Evolutionary conservation across 495 filamentous ascomycete species (phyloP), one percentile per base, ranked within the genome.

Genomic region (Endocarpon pusillum): DNA sequence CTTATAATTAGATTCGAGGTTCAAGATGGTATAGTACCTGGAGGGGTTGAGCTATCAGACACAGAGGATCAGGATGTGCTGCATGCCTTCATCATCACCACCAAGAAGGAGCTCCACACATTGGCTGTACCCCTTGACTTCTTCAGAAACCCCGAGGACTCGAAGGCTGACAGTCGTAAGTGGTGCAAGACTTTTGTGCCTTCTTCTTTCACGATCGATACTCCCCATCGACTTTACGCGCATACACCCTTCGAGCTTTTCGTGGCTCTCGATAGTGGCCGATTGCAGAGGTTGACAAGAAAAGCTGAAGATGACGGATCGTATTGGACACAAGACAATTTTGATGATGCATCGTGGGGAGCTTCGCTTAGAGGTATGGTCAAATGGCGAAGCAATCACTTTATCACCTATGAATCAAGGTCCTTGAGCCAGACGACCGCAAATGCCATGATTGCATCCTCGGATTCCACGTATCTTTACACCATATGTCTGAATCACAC

Each of bases 401-500:
- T 68, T 2, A 57, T 85, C 22, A 65, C 64, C 36, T 74, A 73
- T 53, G 65, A 71, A 32, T 71, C 74, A 47, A 53, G 65, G 33
- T 74, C 66, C 34, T 61, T 89, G 44, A 78, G 86, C 41, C 42
- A 67, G 34, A 75, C 65, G 29, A 59, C 69, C 11, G 67, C 72
- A 16, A 70, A 67, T 20, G 72, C 78, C 15, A 71, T 83, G 35
- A 59, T 64, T 24, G 60, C 65, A 21, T 73, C 76, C 27, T 69
- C 75, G 16, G 69, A 75, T 42, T 64, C 68, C 15, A 73, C 68
- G 1, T 64, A 85, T 45, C 64, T 91, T 1, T 89, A 91, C 45
- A 83, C 83, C 0, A 70, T 89, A 19, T 87, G 76, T 44, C 51
- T 94, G 25, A 81, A 96, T 41, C 85, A 96, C 45, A 77, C 71